Base-by-base conservation (phyloP, 2,329 filamentous ascomycete species). In the Nothophaeocryptopus gaeumannii region DNA sequence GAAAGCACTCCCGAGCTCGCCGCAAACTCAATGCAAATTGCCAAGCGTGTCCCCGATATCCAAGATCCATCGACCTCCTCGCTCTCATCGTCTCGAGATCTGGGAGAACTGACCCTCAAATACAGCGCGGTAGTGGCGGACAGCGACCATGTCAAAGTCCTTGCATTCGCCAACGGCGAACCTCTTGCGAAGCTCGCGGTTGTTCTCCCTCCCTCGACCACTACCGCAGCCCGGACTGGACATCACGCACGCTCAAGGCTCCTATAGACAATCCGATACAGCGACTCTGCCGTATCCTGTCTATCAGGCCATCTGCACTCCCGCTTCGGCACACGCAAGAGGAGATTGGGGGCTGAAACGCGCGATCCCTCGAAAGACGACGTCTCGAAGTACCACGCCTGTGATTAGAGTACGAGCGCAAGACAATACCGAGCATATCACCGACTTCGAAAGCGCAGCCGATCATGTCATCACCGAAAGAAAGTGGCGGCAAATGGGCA, bases 321-420 rank as follows among this genome's bases (percentile, higher is more conserved):
- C 89, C 5, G 74, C 79, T 38, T 78, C 83, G 13, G 91, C 90
- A 7, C 79, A 89, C 16, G 74, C 78, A 35, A 82, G 82, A 64
- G 92, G 92, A 32, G 92, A 97, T 65, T 97, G 92, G 91, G 92
- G 92, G 11, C 75, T 96, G 62, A 97, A 97, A 74, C 79, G 92
- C 47, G 78, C 89, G 1, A 76, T 97, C 5, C 92, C 92, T 1
- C 72, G 85, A 8, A 85, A 85, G 67, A 44, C 50, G 8, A 84
- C 86, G 2, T 91, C 89, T 5, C 81, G 83, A 14, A 81, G 82
- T 46, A 83, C 83, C 5, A 84, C 83, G n/a, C 88, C 90, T 8
- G 76, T 88, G 42, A 80, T 96, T 46, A 82, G 88, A 57, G 73
- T 97, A 59, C 84, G 83, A 62, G 80, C 86, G 53, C 79, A 95